A percentile compares a stretch with the other conserved stretches of the same genome.
Evolutionary conservation across 768 basidiomycete genomes (phyloP).

Genomic region (Boletus vermiculosoides): DNA sequence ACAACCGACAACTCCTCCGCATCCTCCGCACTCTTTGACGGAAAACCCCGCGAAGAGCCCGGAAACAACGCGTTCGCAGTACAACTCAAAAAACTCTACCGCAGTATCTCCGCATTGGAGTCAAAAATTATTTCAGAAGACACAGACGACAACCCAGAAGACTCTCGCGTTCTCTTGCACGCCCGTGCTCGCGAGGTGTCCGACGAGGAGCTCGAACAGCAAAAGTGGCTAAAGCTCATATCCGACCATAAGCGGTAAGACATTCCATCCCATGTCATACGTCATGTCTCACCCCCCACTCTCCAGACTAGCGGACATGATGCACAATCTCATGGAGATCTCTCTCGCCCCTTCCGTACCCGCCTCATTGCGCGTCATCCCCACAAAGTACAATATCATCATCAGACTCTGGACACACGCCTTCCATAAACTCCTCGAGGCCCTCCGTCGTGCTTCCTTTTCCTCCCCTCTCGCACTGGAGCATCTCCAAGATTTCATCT

Average conservation of each 20-base stretch:
- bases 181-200: conserved; percentile 31
- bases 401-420: conserved; percentile 89
- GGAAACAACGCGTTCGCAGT: conserved; percentile 66
- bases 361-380: conserved; percentile 83
- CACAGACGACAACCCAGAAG: conserved; percentile 50
- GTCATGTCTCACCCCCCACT: conserved; percentile 1
- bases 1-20: conserved; percentile 76
- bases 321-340: conserved; percentile 84
- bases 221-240: conserved; percentile 73
- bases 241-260: conserved; percentile 81
- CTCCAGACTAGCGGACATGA: conserved; percentile 83
- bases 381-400: conserved; percentile 94
- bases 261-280: conserved; percentile 10
- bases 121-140: conserved; percentile 66
- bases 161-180: conserved; percentile 37
- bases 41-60: conserved; percentile 49
- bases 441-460: conserved; percentile 82
- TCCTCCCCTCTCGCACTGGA: conserved; percentile 69
- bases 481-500: conserved; percentile 91
- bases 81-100: conserved; percentile 81
- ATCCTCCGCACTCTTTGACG: conserved; percentile 68
- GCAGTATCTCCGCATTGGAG: conserved; percentile 79
- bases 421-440: conserved; percentile 88
- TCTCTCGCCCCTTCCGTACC: conserved; percentile 87
- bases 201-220: conserved; percentile 63